A percentile compares a stretch with the other conserved stretches of the same genome.
These are phyloP conservation scores for Aspergillus floridensis DNA, from an alignment of 2,329 filamentous ascomycete species.

Conservation along the genomic window DNA sequence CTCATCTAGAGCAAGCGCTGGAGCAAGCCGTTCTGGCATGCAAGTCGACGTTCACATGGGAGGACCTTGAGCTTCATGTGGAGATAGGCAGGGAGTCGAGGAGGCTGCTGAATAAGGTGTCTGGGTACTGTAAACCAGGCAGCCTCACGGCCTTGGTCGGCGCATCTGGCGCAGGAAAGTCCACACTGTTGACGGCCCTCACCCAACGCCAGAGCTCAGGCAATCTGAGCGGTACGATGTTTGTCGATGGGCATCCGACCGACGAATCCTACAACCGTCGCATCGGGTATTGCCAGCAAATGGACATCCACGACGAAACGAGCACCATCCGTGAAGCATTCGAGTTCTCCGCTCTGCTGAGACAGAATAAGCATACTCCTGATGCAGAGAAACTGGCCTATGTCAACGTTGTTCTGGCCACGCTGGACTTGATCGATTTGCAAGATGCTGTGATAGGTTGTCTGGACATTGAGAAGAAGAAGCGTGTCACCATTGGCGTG, in stretches of 20 bases:
- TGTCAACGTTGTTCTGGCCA: slow-evolving; percentile 59
- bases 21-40: slow-evolving; percentile 46
- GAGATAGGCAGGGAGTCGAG: slow-evolving; percentile 58
- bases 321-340: slow-evolving; percentile 64
- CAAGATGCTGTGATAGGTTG: slow-evolving; percentile 62
- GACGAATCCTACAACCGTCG: slow-evolving; percentile 60
- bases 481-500: slow-evolving; percentile 67
- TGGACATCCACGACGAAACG: slow-evolving; percentile 65
- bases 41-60: slow-evolving; percentile 65
- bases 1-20: slow-evolving; percentile 23
- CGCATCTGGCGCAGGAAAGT: slow-evolving; percentile 71
- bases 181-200: slow-evolving; percentile 63
- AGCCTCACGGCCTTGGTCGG: slow-evolving; percentile 75
- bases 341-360: slow-evolving; percentile 61
- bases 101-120: slow-evolving; percentile 62
- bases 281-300: slow-evolving; percentile 68
- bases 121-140: slow-evolving; percentile 72
- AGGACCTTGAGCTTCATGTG: slow-evolving; percentile 64
- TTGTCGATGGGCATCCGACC: slow-evolving; percentile 60
- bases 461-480: slow-evolving; percentile 64
- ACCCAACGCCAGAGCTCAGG: slow-evolving; percentile 66
- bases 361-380: slow-evolving; percentile 52
- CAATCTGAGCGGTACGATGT: slow-evolving; percentile 59
- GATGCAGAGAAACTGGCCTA: slow-evolving; percentile 59
- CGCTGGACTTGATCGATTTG: slow-evolving; percentile 59